Conservation (phyloP, 345 rosid genomes). For the Rhizophora mangle region DNA sequence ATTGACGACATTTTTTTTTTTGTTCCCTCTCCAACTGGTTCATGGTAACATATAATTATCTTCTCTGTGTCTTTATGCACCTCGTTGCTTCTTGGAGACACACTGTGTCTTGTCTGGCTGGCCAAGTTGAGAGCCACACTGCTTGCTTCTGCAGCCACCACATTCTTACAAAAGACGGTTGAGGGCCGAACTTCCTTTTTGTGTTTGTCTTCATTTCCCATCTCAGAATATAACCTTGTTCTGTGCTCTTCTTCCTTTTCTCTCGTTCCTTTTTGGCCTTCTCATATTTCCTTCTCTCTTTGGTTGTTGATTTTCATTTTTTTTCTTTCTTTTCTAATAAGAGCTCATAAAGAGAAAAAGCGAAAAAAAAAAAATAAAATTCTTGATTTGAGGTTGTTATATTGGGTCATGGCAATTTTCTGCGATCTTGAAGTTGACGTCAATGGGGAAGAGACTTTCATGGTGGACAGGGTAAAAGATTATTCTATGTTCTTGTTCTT, state of each 20-base stretch:
- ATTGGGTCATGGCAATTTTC: constrained; percentile 57
- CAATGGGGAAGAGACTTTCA: constrained; percentile 82
- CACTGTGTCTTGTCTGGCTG: constrained; percentile 13
- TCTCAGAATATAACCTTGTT: neutral
- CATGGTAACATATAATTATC: constrained; percentile 11
- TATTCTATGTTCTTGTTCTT: constrained; percentile 5
- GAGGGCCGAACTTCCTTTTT: constrained; percentile 21
- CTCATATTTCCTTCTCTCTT: constrained; percentile 15
- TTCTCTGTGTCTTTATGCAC: constrained; percentile 21
- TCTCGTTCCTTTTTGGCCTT: neutral
- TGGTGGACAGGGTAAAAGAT: constrained; percentile 66
- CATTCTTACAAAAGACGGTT: constrained; percentile 29
- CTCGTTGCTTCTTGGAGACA: constrained; percentile 25
- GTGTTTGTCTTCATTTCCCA: constrained; percentile 43
- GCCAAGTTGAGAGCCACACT: constrained; percentile 18
- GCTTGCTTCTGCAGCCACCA: constrained; percentile 9
- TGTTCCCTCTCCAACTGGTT: neutral
- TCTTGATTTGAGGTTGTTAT: constrained; percentile 27
- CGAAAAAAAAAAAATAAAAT: constrained; percentile 8
- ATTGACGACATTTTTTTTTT: neutral
- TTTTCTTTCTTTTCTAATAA: neutral
- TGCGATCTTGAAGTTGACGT: constrained; percentile 93
- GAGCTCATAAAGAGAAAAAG: neutral
- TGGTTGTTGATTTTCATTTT: constrained; percentile 8
- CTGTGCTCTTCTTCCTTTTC: neutral